Conservation (phyloP, 164 flowering plant species). For the Litsea cubeba region DNA sequence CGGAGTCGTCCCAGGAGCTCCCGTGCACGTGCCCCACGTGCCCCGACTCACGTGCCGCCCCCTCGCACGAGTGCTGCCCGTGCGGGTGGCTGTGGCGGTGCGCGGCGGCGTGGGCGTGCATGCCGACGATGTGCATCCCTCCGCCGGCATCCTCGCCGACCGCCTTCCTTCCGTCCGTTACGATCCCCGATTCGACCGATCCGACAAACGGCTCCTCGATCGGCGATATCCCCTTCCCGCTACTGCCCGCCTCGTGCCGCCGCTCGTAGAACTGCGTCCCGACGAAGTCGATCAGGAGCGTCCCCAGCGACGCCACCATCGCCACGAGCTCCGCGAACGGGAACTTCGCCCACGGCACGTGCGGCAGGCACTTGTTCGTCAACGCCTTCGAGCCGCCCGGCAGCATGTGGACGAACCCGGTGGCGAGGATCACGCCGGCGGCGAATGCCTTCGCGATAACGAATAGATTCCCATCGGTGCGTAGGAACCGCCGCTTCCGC, state of each 20-base stretch:
- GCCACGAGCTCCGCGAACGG: slow-evolving; percentile 83
- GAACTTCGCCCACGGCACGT: slow-evolving; percentile 66
- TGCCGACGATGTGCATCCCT: slow-evolving; percentile 94
- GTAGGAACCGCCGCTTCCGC: slow-evolving; percentile 47
- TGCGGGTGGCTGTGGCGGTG: slow-evolving; percentile 74
- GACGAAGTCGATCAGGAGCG: slow-evolving; percentile 68
- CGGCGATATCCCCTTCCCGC: background rate
- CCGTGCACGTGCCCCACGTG: slow-evolving; percentile 31
- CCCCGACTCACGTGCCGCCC: slow-evolving; percentile 8
- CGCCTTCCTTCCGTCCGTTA: slow-evolving; percentile 20
- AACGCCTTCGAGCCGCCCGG: slow-evolving; percentile 62
- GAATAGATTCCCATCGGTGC: slow-evolving; percentile 66
- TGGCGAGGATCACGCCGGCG: slow-evolving; percentile 93
- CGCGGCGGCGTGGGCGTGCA: slow-evolving; percentile 92
- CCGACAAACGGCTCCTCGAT: slow-evolving; percentile 1
- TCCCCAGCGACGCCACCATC: slow-evolving; percentile 68
- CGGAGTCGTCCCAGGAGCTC: slow-evolving; percentile 25
- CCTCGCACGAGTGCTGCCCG: slow-evolving; percentile 53
- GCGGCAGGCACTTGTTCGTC: slow-evolving; percentile 61
- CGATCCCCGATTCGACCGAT: slow-evolving; percentile 22
- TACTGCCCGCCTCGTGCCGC: slow-evolving; percentile 39
- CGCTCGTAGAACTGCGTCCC: slow-evolving; percentile 84
- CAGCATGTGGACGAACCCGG: slow-evolving; percentile 93
- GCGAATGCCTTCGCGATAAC: slow-evolving; percentile 88
- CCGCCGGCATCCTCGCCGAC: slow-evolving; percentile 76